Evolutionary conservation across 1,139 yeast species (phyloP).

Genomic region (Debaryomycetaceae sp.): DNA sequence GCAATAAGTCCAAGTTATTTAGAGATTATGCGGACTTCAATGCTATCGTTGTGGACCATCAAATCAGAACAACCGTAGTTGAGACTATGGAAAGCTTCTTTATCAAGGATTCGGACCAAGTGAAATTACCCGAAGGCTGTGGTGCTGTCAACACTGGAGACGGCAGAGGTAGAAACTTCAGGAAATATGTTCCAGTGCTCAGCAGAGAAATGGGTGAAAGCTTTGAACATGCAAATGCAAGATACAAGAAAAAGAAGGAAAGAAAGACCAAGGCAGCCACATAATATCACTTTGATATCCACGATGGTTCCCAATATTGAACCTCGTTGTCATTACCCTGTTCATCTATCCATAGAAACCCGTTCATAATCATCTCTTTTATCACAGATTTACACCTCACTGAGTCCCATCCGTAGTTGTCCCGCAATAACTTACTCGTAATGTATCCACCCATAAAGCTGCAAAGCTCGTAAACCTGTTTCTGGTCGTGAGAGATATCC

Average conservation of each 20-base stretch:
- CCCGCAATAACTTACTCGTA: conserved; percentile 57
- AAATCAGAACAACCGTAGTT: conserved; percentile 32
- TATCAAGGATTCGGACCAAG: conserved; percentile 16
- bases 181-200: conserved; percentile 54
- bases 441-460: conserved; percentile 66
- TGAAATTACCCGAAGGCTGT: conserved; percentile 15
- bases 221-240: conserved; percentile 64
- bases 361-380: conserved; percentile 76
- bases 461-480: conserved; percentile 67
- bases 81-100: conserved; percentile 24
- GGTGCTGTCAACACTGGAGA: conserved; percentile 61
- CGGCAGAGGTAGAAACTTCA: conserved; percentile 60
- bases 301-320: conserved; percentile 62
- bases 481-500: conserved; percentile 54
- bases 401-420: conserved; percentile 70
- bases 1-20: conserved; percentile 16
- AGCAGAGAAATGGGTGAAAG: conserved; percentile 59
- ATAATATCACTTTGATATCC: conserved; percentile 24
- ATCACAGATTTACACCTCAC: conserved; percentile 61
- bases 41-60: conserved; percentile 31
- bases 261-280: neutral
- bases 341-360: conserved; percentile 79
- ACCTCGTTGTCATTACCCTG: conserved; percentile 47
- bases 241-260: conserved; percentile 50
- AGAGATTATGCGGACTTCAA: conserved; percentile 25